A percentile compares a stretch with the other conserved stretches of the same genome.
Conservation (phyloP, 75 land plant genomes). For the Cunninghamia lanceolata region DNA sequence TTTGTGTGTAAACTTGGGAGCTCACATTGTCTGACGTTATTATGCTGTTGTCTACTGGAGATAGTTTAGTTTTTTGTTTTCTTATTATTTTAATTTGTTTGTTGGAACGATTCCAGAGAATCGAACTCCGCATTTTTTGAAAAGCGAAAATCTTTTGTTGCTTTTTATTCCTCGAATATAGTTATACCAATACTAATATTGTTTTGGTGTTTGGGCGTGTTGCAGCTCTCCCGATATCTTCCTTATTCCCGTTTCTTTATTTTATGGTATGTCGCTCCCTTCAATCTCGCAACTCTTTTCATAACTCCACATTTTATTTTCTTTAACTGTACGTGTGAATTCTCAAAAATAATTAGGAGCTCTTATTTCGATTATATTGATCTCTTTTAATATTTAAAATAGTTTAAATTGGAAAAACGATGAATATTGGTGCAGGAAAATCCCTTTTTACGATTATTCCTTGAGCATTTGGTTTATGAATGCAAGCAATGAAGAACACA, state of each 20-base stretch:
- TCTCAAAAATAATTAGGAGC: neutral
- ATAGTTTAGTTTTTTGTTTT: neutral
- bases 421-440: neutral
- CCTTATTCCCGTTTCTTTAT: slow-evolving; percentile 47
- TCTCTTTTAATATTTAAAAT: neutral
- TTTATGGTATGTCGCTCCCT: slow-evolving; percentile 43
- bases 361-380: neutral
- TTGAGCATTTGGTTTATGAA: too few species aligned
- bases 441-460: neutral
- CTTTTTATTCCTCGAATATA: neutral
- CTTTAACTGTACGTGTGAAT: neutral
- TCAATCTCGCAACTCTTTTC: neutral
- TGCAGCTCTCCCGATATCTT: slow-evolving; percentile 57
- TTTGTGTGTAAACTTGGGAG: neutral
- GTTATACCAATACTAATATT: neutral
- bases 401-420: neutral
- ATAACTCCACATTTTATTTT: neutral
- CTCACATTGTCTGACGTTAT: neutral
- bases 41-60: neutral
- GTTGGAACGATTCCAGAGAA: neutral
- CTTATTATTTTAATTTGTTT: neutral
- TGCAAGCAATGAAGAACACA: too few species aligned
- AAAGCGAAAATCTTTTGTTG: neutral
- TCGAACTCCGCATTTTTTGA: neutral
- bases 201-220: neutral